A percentile compares a stretch with the other conserved stretches of the same genome.
These are phyloP conservation scores for Pleurotus pulmonarius DNA, from an alignment of 768 basidiomycete genomes.

Conservation along the genomic window DNA sequence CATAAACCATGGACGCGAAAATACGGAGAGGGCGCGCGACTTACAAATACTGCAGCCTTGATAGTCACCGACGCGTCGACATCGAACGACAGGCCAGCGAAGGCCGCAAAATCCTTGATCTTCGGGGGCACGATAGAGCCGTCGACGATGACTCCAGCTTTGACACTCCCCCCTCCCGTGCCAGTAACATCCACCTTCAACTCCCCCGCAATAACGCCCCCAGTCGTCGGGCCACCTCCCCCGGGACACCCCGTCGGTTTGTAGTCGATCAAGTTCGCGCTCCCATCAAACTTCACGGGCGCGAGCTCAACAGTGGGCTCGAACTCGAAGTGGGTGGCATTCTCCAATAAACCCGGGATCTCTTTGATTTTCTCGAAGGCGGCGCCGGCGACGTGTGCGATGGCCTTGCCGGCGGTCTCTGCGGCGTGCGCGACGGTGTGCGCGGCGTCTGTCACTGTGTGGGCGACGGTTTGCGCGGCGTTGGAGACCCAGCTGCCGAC, in stretches of 20 bases:
- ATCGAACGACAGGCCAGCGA: slow-evolving; percentile 20
- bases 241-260: slow-evolving; percentile 10
- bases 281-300: slow-evolving; percentile 18
- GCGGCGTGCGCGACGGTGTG: neutral
- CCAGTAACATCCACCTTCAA: slow-evolving; percentile 10
- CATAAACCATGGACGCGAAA: no score
- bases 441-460: neutral
- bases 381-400: neutral
- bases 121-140: slow-evolving; percentile 25
- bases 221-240: neutral
- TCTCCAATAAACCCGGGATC: neutral
- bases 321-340: slow-evolving; percentile 12
- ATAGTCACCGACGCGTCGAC: slow-evolving; percentile 16
- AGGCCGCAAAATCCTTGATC: slow-evolving; percentile 22
- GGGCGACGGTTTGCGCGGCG: slow-evolving; percentile 10
- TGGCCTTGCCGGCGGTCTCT: neutral
- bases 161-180: slow-evolving; percentile 13
- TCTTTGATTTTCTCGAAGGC: no score
- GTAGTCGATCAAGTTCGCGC: slow-evolving; percentile 14
- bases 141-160: slow-evolving; percentile 24
- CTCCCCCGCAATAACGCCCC: neutral
- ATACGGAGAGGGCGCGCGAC: neutral
- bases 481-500: neutral
- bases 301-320: slow-evolving; percentile 11
- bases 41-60: slow-evolving; percentile 14